These are phyloP conservation scores for Pyrrhoderma lamaoense DNA, from an alignment of 1,284 basidiomycete species.

Conservation along the genomic window DNA sequence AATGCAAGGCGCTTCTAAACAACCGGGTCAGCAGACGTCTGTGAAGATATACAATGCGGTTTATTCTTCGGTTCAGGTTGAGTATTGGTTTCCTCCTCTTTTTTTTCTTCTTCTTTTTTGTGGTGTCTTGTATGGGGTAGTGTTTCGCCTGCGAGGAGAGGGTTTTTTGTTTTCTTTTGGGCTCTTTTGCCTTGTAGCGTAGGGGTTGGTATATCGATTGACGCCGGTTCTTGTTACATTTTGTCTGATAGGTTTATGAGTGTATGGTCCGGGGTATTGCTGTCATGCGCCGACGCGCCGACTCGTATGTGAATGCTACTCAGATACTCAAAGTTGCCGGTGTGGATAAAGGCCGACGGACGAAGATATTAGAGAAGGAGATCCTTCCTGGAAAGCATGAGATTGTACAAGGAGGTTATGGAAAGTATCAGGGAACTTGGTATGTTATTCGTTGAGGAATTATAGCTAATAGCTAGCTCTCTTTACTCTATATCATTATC, in stretches of 20 bases:
- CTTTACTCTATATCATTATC: no score
- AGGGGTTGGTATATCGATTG: not conserved
- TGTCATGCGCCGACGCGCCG: slow-evolving; percentile 92
- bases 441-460: slow-evolving; percentile 30
- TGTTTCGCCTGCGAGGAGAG: no score
- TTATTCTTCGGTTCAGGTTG: slow-evolving; percentile 78
- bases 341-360: slow-evolving; percentile 92
- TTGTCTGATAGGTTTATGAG: slow-evolving; percentile 68
- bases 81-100: slow-evolving; percentile 12
- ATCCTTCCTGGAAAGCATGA: slow-evolving; percentile 94
- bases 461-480: not conserved
- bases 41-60: slow-evolving; percentile 87
- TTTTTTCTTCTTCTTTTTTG: not conserved
- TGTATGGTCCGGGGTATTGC: slow-evolving; percentile 97
- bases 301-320: slow-evolving; percentile 96
- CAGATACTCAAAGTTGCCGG: slow-evolving; percentile 99
- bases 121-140: no score
- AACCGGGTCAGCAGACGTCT: slow-evolving; percentile 36
- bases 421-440: slow-evolving; percentile 99
- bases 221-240: not conserved
- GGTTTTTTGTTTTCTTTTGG: no score
- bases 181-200: no score
- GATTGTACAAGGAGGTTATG: slow-evolving; percentile 98
- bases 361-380: slow-evolving; percentile 98
- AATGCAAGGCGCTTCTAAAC: slow-evolving; percentile 30